Percentiles rank a stretch among this genome's conserved stretches.
Evolutionary conservation across 1,284 basidiomycete species (phyloP).

Genomic region (Trichosporon inkin): DNA sequence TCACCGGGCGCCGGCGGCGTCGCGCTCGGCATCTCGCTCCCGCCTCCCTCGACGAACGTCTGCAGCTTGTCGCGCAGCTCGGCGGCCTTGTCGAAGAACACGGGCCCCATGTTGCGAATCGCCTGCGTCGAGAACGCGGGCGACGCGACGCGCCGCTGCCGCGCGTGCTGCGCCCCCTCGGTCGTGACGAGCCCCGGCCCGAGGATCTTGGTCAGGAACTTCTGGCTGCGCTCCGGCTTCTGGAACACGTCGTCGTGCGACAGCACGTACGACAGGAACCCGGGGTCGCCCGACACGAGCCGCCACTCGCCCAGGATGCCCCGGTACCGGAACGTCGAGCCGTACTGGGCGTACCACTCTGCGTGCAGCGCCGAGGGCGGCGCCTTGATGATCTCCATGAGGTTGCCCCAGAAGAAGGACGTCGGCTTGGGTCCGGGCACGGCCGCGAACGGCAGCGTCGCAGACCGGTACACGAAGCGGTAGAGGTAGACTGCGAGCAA

Average conservation of each 20-base stretch:
- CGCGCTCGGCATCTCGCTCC: slow-evolving; percentile 29
- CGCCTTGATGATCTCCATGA: slow-evolving; percentile 19
- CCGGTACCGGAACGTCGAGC: slow-evolving; percentile 27
- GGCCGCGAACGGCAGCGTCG: slow-evolving; percentile 11
- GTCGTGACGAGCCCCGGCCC: slow-evolving; percentile 30
- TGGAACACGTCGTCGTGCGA: slow-evolving; percentile 61
- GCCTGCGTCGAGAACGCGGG: slow-evolving; percentile 44
- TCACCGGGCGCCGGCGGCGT: slow-evolving; percentile 18
- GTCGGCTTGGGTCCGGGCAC: slow-evolving; percentile 23
- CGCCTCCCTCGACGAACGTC: slow-evolving; percentile 62
- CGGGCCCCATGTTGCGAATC: slow-evolving; percentile 48
- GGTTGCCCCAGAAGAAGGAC: slow-evolving; percentile 25
- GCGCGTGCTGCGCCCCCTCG: slow-evolving; percentile 54
- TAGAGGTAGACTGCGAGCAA: slow-evolving; percentile 16
- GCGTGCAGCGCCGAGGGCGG: slow-evolving; percentile 21
- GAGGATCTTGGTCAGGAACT: neutral
- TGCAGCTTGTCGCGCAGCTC: slow-evolving; percentile 55
- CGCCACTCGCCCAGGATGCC: slow-evolving; percentile 35
- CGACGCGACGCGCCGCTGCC: slow-evolving; percentile 53
- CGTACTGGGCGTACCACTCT: slow-evolving; percentile 28
- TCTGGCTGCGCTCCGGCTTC: slow-evolving; percentile 58
- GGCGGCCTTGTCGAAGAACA: slow-evolving; percentile 61
- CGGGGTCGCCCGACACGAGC: slow-evolving; percentile 60
- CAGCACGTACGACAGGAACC: slow-evolving; percentile 61
- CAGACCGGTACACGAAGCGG: slow-evolving; percentile 13